Evolutionary conservation across 176 grass and related monocot genomes (phyloP).

Genomic region (Coix lacrymajobi): DNA sequence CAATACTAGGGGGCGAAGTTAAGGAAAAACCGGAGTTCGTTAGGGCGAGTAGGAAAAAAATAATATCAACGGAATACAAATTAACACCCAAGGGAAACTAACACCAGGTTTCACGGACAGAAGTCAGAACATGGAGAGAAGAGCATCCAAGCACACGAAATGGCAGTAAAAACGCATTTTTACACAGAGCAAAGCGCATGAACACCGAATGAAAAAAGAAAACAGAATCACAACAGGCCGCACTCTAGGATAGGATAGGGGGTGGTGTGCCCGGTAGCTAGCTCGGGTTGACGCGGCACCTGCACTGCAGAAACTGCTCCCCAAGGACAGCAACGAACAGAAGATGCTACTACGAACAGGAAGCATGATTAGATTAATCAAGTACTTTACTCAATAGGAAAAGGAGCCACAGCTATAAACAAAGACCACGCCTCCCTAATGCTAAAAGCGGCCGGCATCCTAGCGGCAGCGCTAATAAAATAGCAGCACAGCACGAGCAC

Average conservation of each 20-base stretch:
- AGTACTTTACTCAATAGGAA: not conserved
- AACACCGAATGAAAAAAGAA: not conserved
- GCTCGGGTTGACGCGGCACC: not conserved
- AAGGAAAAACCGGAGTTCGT: not conserved
- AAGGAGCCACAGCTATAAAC: conserved; percentile 32
- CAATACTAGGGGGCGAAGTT: not conserved
- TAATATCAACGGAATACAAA: not conserved
- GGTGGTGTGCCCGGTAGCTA: not conserved
- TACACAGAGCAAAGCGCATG: not conserved
- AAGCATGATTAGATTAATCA: conserved; percentile 37
- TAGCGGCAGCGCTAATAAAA: conserved; percentile 25
- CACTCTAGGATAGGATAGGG: conserved; percentile 2
- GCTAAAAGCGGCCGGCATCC: conserved; percentile 7
- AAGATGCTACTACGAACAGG: conserved; percentile 29
- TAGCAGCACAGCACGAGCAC: not conserved
- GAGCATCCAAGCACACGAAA: not conserved
- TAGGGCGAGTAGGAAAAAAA: not conserved
- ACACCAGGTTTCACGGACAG: not conserved
- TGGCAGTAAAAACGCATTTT: not conserved
- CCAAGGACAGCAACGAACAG: not conserved
- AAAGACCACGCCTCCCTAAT: conserved; percentile 15
- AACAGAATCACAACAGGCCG: not conserved
- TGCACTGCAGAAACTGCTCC: not conserved
- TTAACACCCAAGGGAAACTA: not conserved
- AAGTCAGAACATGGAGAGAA: not conserved